phyloP scores from a whole-genome alignment of 257 asterid genomes.

The Catharanthus roseus region DNA sequence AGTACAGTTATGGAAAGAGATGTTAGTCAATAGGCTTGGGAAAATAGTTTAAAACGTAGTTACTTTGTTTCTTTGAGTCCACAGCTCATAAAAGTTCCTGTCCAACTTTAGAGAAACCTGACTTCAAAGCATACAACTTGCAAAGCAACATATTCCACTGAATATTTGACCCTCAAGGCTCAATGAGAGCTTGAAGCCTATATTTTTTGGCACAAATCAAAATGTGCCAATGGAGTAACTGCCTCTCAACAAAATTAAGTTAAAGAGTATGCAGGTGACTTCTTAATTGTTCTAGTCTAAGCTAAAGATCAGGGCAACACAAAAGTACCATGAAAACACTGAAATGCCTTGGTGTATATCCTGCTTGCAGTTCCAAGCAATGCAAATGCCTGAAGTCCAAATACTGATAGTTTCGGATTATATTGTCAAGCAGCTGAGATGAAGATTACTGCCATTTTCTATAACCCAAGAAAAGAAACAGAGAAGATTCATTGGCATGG shows the following conservation, averaged over 20 bases:
- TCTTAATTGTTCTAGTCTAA: not conserved
- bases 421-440: not conserved
- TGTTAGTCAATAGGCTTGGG: not conserved
- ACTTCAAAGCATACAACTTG: conserved; percentile 1
- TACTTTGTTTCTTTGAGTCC: conserved; percentile 2
- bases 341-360: not conserved
- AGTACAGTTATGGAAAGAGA: not conserved
- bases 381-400: not conserved
- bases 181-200: too few relatives aligned
- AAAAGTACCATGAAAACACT: not conserved
- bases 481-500: not conserved
- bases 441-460: not conserved
- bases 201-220: too few relatives aligned
- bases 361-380: not conserved
- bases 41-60: not conserved
- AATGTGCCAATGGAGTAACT: too few relatives aligned
- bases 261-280: too few relatives aligned
- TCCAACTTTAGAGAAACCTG: conserved; percentile 1
- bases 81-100: not conserved
- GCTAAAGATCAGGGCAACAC: conserved; percentile 1
- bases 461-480: not conserved
- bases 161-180: too few relatives aligned
- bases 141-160: not conserved
- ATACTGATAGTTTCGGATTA: not conserved
- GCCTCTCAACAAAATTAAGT: too few relatives aligned